phyloP scores from a whole-genome alignment of 441 rosid genomes.

The Populus tomentosa region DNA sequence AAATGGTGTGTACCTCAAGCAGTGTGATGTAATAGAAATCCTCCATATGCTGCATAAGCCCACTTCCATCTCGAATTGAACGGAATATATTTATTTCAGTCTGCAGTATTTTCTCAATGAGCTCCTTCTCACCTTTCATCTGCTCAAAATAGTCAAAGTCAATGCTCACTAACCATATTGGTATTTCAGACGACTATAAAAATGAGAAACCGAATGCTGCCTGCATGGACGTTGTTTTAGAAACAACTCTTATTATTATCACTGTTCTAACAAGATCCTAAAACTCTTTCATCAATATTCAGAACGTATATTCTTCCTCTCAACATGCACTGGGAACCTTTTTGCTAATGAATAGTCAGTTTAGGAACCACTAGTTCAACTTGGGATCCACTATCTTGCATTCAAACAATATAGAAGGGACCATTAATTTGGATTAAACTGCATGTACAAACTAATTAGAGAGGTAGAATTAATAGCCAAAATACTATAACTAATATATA shows the following conservation, averaged over 20 bases:
- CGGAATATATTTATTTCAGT: slow-evolving; percentile 88
- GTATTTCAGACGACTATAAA: background rate
- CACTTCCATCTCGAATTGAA: slow-evolving; percentile 90
- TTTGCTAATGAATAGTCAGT: background rate
- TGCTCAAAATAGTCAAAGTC: slow-evolving; percentile 25
- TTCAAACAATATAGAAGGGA: background rate
- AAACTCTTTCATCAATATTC: background rate
- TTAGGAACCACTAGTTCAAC: background rate
- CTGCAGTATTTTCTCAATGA: slow-evolving; percentile 82
- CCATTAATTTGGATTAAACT: background rate
- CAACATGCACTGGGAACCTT: background rate
- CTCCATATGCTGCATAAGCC: slow-evolving; percentile 98
- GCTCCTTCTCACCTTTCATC: slow-evolving; percentile 99
- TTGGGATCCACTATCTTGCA: background rate
- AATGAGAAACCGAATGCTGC: background rate
- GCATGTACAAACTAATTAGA: background rate
- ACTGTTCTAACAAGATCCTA: background rate
- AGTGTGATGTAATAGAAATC: slow-evolving; percentile 90
- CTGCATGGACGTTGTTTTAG: background rate
- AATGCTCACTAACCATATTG: slow-evolving; percentile 6
- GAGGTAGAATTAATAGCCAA: background rate
- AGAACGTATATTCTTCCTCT: background rate
- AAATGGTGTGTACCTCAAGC: slow-evolving; percentile 57
- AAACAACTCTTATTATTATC: background rate
- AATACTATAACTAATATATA: background rate